Percentiles rank a stretch among this genome's conserved stretches.
Evolutionary conservation across 164 flowering plant species (phyloP).

Genomic region (Chimonanthus salicifolius): DNA sequence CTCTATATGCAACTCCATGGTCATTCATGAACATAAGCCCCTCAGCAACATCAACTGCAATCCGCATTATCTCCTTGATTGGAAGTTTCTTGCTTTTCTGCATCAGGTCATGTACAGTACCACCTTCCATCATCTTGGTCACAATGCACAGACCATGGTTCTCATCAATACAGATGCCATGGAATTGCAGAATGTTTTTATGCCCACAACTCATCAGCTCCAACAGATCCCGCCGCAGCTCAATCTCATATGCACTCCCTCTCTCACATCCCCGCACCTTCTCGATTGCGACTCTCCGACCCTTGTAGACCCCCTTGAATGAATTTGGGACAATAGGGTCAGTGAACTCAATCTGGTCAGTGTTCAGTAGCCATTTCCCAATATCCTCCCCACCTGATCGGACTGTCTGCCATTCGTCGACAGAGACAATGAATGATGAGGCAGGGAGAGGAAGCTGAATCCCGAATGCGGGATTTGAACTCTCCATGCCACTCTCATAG

Average conservation of each 20-base stretch:
- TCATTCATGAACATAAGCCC: conserved; percentile 92
- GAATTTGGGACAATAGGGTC: conserved; percentile 66
- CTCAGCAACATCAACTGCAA: conserved; percentile 73
- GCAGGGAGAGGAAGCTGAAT: conserved; percentile 52
- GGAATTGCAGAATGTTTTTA: conserved; percentile 62
- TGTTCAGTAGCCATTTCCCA: conserved; percentile 63
- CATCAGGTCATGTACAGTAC: conserved; percentile 64
- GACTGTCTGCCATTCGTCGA: conserved; percentile 91
- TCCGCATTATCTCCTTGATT: conserved; percentile 61
- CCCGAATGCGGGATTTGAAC: conserved; percentile 24
- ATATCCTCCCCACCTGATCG: conserved; percentile 62
- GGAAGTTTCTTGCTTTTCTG: conserved; percentile 68
- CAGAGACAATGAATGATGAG: conserved; percentile 49
- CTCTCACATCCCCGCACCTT: conserved; percentile 89
- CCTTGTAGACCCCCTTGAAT: conserved; percentile 76
- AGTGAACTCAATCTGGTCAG: conserved; percentile 64
- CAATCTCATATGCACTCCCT: conserved; percentile 69
- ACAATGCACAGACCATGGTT: conserved; percentile 81
- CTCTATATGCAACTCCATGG: conserved; percentile 73
- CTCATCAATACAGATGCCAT: conserved; percentile 76
- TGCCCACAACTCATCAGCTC: conserved; percentile 95
- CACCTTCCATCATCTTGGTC: conserved; percentile 89
- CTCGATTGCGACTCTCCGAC: conserved; percentile 63
- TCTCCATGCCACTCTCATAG: conserved; percentile 36
- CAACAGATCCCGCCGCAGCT: conserved; percentile 66